These are phyloP conservation scores for Alternaria arbusti DNA, from an alignment of 2,329 filamentous ascomycete species.

Conservation along the genomic window DNA sequence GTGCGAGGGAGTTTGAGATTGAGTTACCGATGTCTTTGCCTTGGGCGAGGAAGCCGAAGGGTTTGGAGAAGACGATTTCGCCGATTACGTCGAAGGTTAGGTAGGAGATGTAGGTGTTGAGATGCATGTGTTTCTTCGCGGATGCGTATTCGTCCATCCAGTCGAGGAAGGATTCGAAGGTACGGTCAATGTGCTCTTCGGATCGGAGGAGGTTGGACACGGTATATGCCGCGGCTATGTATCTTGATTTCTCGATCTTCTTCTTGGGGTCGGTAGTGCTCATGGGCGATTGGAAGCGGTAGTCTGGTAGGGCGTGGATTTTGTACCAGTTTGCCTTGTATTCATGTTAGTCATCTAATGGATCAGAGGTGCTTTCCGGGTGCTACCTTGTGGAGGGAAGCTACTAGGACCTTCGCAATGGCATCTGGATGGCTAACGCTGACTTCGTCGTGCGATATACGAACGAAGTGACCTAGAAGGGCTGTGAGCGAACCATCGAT, in stretches of 20 bases:
- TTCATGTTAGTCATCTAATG: background rate
- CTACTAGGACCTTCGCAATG: conserved; percentile 46
- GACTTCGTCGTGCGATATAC: conserved; percentile 54
- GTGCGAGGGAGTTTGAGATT: conserved; percentile 34
- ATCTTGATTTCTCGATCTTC: conserved; percentile 34
- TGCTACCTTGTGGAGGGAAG: conserved; percentile 41
- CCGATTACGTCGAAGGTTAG: conserved; percentile 49
- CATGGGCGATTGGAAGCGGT: conserved; percentile 51
- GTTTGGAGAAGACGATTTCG: conserved; percentile 45
- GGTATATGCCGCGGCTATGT: conserved; percentile 27
- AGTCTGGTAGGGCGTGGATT: conserved; percentile 49
- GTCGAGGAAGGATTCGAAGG: conserved; percentile 1
- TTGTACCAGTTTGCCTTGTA: conserved; percentile 42
- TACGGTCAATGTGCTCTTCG: conserved; percentile 33
- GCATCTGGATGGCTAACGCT: conserved; percentile 54
- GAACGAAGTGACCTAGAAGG: conserved; percentile 45
- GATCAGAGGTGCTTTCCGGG: no score
- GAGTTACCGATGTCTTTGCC: conserved; percentile 47
- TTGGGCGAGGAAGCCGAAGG: conserved; percentile 32
- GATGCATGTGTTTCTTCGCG: background rate
- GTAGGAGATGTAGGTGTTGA: conserved; percentile 52
- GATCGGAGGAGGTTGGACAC: conserved; percentile 35
- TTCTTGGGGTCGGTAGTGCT: conserved; percentile 46
- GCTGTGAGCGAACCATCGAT: conserved; percentile 22
- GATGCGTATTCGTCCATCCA: background rate